Conservation (phyloP, 495 filamentous ascomycete genomes). For the Parmelia sp. region DNA sequence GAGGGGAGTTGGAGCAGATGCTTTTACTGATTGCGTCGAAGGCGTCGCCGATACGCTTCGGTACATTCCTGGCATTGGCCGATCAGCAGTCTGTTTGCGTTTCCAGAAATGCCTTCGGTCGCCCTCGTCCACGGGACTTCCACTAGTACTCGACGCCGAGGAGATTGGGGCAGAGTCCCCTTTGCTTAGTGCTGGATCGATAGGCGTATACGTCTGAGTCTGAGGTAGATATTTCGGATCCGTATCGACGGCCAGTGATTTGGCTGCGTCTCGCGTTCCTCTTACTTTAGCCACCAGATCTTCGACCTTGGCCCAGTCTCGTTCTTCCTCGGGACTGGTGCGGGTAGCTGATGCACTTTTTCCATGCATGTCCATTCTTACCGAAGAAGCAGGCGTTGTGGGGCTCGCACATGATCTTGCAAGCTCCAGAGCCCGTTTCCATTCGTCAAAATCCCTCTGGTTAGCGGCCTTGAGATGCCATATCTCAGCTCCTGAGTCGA, state of each 20-base stretch:
- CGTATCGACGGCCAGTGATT: constrained; percentile 74
- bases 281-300: constrained; percentile 71
- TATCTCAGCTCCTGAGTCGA: constrained; percentile 93
- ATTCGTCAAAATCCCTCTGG: constrained; percentile 74
- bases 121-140: constrained; percentile 30
- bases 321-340: constrained; percentile 53
- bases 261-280: constrained; percentile 82
- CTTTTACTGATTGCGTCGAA: constrained; percentile 49
- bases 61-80: constrained; percentile 29
- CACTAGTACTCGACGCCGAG: constrained; percentile 22
- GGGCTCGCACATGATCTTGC: constrained; percentile 31
- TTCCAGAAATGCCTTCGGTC: constrained; percentile 76
- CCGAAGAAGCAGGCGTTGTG: constrained; percentile 21
- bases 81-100: constrained; percentile 61
- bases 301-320: constrained; percentile 81
- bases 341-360: constrained; percentile 24
- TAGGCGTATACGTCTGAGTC: constrained; percentile 3
- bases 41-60: constrained; percentile 45
- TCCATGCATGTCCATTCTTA: constrained; percentile 23
- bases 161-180: constrained; percentile 18
- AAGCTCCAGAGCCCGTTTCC: constrained; percentile 75
- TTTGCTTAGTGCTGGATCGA: constrained; percentile 12
- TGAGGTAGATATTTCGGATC: constrained; percentile 54
- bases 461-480: constrained; percentile 90
- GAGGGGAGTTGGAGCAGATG: constrained; percentile 21